Conservation (phyloP, 2,329 filamentous ascomycete genomes). For the Onygenales sp. region DNA sequence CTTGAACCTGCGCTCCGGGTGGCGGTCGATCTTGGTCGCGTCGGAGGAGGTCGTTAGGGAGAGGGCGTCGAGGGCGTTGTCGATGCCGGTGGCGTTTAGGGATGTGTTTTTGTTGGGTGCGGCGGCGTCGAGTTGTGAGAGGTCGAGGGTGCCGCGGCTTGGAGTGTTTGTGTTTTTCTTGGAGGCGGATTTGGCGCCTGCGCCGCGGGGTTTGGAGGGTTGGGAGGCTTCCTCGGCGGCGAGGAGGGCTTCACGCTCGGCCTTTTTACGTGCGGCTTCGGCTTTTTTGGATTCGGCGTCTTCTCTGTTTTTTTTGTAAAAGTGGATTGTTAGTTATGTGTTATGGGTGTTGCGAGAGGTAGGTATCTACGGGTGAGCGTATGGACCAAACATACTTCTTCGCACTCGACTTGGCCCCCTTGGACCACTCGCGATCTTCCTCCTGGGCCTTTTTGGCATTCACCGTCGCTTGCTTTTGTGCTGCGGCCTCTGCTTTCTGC, state of each 20-base stretch:
- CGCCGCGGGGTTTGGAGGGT: slow-evolving; percentile 50
- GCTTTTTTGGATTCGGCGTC: slow-evolving; percentile 75
- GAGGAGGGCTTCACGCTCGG: slow-evolving; percentile 74
- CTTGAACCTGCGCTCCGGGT: slow-evolving; percentile 80
- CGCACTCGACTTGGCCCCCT: slow-evolving; percentile 71
- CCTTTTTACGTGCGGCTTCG: slow-evolving; percentile 78
- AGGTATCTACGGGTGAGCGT: background rate
- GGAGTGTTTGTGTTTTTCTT: slow-evolving; percentile 32
- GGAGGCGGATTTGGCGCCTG: slow-evolving; percentile 36
- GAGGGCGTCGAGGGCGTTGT: slow-evolving; percentile 85
- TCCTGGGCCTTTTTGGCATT: slow-evolving; percentile 55
- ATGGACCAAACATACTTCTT: slow-evolving; percentile 62
- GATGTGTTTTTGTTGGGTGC: slow-evolving; percentile 33
- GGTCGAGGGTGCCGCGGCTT: slow-evolving; percentile 56
- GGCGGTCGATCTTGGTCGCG: slow-evolving; percentile 66
- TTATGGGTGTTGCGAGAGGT: background rate
- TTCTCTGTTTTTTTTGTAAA: slow-evolving; percentile 50
- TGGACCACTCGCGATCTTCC: slow-evolving; percentile 71
- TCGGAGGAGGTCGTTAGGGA: slow-evolving; percentile 52
- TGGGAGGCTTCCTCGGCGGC: slow-evolving; percentile 70
- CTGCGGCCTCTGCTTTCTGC: slow-evolving; percentile 81
- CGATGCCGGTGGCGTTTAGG: slow-evolving; percentile 78
- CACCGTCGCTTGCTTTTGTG: slow-evolving; percentile 64
- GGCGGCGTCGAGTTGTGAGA: slow-evolving; percentile 62
- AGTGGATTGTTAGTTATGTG: background rate